Evolutionary conservation across 208 protist genomes (phyloP), one percentile per base, ranked within the genome.

Genomic region (Leishmania guyanensis): DNA sequence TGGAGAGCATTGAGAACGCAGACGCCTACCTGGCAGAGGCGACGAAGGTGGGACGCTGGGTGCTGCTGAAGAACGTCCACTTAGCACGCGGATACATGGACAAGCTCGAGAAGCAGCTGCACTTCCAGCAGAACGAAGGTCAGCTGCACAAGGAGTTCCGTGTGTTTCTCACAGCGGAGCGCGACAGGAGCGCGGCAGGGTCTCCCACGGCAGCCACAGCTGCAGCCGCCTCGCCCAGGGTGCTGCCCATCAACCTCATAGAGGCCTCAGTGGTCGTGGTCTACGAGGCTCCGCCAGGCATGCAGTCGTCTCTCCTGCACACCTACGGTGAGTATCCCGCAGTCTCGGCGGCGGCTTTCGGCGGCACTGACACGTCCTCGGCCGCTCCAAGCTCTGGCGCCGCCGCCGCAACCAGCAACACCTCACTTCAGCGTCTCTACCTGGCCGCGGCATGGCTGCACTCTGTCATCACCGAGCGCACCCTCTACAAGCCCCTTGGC

Each of bases 1-100:
- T 91, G 53, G 99, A 99, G 78, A 96, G 98, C 60, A 96, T 97
- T 68, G 90, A 90, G 26, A 86, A 84, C 26, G 99, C 99, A 8
- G 97, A 99, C 66, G 85, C 91, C 51, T 96, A 98, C 58, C 94
- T 99, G 36, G 82, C 78, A 16, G 78, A 86, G 17, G 96, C 93
- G 3, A 91, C 97, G 68, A 91, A 88, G 71, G 73, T 66, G 9
- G 98, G 99, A 29, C 83, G 84, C 0, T 99, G 99, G 99, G 95
- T 99, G 53, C 86, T 99, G 58, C 89, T 99, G 17, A 99, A 99
- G 89, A 99, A 99, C 88, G 96, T 99, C 3, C 99, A 99, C 88
- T 87, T 99, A 8, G 96, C 97, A 2, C 94, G 97, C 39, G 77
- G 86, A 36, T 99, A 98, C 95, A 92, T 99, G 54, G 80, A 90